A percentile compares a stretch with the other conserved stretches of the same genome.
Conservation (phyloP, 106 monocot species). For the Allium fistulosum region DNA sequence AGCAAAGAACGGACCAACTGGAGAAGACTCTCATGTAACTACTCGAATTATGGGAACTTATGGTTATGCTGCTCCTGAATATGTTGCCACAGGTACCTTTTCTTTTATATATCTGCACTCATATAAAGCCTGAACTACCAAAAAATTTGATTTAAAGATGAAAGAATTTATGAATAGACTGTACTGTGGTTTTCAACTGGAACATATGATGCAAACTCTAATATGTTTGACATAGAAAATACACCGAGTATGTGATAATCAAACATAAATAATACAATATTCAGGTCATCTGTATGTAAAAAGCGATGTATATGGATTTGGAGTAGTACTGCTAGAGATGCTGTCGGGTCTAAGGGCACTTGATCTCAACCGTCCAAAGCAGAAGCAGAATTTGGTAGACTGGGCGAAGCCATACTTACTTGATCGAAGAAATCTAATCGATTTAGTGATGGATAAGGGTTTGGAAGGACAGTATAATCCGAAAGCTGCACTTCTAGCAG, state of each 20-base stretch:
- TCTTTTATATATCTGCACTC: too few species aligned
- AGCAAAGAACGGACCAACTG: constrained; percentile 60
- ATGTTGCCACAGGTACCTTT: neutral
- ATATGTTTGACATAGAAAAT: too few species aligned
- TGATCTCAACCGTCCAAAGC: constrained; percentile 31
- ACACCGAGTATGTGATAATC: too few species aligned
- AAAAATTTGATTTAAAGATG: too few species aligned
- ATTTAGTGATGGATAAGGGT: constrained; percentile 36
- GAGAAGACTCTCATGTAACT: constrained; percentile 46
- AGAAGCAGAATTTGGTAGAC: constrained; percentile 51
- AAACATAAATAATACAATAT: neutral
- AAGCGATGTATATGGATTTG: constrained; percentile 85
- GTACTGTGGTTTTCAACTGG: neutral
- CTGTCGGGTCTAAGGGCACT: constrained; percentile 52
- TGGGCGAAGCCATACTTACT: constrained; percentile 48
- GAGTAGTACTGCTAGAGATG: constrained; percentile 69
- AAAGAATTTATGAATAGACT: neutral
- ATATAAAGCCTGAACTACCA: too few species aligned
- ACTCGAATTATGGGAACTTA: constrained; percentile 73
- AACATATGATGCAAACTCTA: too few species aligned
- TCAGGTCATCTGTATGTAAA: constrained; percentile 69
- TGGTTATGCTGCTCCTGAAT: constrained; percentile 24
- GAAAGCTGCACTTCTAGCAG: constrained; percentile 43
- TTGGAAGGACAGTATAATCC: constrained; percentile 51
- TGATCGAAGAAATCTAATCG: constrained; percentile 32